Conservation (phyloP, 2,329 filamentous ascomycete genomes). For the Fusarium heterosporum region DNA sequence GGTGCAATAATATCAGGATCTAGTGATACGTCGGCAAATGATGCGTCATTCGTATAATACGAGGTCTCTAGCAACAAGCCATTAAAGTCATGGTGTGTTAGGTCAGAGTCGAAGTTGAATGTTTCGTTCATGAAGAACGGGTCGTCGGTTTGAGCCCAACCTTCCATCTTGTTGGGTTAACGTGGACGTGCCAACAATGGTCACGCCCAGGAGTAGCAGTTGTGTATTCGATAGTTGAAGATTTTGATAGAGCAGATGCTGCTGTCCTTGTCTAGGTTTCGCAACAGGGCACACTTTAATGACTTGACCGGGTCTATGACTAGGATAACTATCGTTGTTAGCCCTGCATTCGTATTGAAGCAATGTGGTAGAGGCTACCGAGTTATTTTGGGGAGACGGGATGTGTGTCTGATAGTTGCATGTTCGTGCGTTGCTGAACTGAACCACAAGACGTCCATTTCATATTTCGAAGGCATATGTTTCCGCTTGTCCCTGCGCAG, state of each 20-base stretch:
- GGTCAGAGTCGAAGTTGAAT: neutral
- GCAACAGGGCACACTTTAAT: constrained; percentile 22
- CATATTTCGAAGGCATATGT: neutral
- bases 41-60: constrained; percentile 22
- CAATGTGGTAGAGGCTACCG: neutral
- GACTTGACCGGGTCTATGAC: constrained; percentile 21
- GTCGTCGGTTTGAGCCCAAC: neutral
- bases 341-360: neutral
- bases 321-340: neutral
- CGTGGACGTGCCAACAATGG: neutral
- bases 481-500: neutral
- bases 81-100: neutral
- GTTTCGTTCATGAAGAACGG: neutral
- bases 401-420: neutral
- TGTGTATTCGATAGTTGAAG: neutral
- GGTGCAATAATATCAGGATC: neutral
- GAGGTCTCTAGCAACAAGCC: neutral
- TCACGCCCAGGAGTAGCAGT: neutral
- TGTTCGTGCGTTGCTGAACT: constrained; percentile 1
- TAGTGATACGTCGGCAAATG: constrained; percentile 12
- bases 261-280: neutral
- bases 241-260: neutral
- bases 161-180: neutral
- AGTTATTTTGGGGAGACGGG: neutral
- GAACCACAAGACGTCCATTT: neutral